These are phyloP conservation scores for Aegilops umbellulata DNA, from an alignment of 176 grass and related monocot species.

Conservation along the genomic window DNA sequence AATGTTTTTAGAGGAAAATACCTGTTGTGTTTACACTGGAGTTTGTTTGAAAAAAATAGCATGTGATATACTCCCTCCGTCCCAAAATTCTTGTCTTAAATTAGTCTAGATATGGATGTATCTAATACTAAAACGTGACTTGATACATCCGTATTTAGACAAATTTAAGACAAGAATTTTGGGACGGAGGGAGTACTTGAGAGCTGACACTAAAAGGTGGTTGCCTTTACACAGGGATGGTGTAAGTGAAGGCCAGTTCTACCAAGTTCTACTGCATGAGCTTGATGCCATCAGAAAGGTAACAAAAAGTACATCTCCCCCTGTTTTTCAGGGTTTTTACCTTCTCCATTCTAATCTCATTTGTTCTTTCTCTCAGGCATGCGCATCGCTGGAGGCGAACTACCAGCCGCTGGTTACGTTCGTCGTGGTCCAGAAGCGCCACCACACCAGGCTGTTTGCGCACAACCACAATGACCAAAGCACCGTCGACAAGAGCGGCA, in stretches of 20 bases:
- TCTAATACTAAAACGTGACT: no score
- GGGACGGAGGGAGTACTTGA: no score
- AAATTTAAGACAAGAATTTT: no score
- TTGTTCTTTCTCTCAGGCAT: constrained; percentile 51
- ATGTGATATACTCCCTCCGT: not conserved
- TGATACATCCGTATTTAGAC: no score
- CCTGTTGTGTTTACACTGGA: no score
- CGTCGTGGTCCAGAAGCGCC: constrained; percentile 89
- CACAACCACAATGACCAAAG: constrained; percentile 68
- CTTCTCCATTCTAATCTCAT: not conserved
- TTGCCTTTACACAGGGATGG: constrained; percentile 54
- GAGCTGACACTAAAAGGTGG: not conserved
- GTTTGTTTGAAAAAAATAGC: not conserved
- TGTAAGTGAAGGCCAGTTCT: constrained; percentile 93
- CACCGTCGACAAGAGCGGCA: constrained; percentile 69
- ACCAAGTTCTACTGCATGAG: constrained; percentile 82
- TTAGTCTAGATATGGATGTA: no score
- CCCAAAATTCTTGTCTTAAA: no score
- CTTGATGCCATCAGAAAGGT: constrained; percentile 87
- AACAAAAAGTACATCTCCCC: not conserved
- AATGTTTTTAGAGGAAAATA: not conserved
- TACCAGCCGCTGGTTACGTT: constrained; percentile 83
- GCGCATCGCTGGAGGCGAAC: constrained; percentile 75
- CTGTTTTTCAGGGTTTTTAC: not conserved
- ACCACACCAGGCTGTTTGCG: constrained; percentile 88